These are phyloP conservation scores for Coccomyxa sp. DNA, from an alignment of 139 green algal genomes.

Conservation along the genomic window DNA sequence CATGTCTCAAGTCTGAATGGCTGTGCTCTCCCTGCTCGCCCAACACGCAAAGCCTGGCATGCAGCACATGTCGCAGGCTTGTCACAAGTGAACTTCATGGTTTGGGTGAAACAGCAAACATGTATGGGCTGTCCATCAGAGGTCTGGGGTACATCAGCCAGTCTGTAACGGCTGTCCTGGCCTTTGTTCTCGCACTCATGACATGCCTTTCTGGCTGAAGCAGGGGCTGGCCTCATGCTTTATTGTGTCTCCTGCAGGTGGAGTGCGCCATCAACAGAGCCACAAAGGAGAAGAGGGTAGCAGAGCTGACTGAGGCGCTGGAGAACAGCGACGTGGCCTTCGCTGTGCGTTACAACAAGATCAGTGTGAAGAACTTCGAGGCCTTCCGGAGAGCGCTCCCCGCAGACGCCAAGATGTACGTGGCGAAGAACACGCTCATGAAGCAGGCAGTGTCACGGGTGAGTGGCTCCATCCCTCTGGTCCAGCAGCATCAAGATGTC, in stretches of 20 bases:
- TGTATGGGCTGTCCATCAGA: too few relatives aligned
- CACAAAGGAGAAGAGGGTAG: conserved; percentile 74
- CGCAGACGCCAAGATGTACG: conserved; percentile 51
- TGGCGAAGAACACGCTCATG: conserved; percentile 88
- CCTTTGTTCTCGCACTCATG: too few relatives aligned
- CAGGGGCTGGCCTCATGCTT: too few relatives aligned
- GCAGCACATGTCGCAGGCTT: too few relatives aligned
- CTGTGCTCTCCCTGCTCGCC: background rate
- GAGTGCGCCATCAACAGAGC: conserved; percentile 63
- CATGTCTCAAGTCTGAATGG: background rate
- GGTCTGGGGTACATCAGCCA: too few relatives aligned
- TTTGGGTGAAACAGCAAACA: too few relatives aligned
- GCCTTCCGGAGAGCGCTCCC: conserved; percentile 69
- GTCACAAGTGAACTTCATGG: too few relatives aligned
- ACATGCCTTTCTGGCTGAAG: too few relatives aligned
- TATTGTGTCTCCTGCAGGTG: conserved; percentile 50
- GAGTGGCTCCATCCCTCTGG: too few relatives aligned
- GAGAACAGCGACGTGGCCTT: conserved; percentile 72
- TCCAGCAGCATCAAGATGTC: too few relatives aligned
- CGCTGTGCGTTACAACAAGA: conserved; percentile 71
- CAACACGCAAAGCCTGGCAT: too few relatives aligned
- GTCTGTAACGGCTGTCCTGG: too few relatives aligned
- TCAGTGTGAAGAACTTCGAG: conserved; percentile 74
- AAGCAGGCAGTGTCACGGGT: background rate
- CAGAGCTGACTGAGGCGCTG: conserved; percentile 61